Evolutionary conservation across 495 filamentous ascomycete species (phyloP).

Genomic region (Cercophora newfieldiana): DNA sequence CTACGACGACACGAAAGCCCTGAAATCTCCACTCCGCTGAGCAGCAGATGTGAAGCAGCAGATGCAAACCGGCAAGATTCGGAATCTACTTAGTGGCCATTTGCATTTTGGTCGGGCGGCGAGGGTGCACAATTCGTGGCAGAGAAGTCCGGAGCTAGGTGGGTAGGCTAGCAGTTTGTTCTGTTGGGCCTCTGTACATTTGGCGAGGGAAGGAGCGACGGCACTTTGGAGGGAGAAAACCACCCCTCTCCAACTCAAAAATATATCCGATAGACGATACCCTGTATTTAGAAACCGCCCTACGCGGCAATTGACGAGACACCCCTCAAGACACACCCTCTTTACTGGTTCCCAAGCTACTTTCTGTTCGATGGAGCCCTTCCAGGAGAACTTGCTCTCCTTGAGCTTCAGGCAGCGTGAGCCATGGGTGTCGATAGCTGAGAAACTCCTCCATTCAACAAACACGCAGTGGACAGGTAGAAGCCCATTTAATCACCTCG

Average conservation of each 20-base stretch:
- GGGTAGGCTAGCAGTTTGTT: background rate
- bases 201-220: constrained; percentile 13
- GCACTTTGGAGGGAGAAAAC: constrained; percentile 5
- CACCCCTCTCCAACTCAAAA: background rate
- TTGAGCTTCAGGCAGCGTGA: constrained; percentile 51
- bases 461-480: constrained; percentile 52
- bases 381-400: constrained; percentile 46
- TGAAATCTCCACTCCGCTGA: background rate
- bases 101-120: no score
- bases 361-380: constrained; percentile 8
- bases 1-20: no score
- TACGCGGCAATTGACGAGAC: background rate
- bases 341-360: no score
- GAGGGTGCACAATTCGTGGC: no score
- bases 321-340: background rate
- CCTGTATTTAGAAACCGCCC: constrained; percentile 11
- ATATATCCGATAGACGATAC: constrained; percentile 16
- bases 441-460: constrained; percentile 42
- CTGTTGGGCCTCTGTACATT: background rate
- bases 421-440: constrained; percentile 51
- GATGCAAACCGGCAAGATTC: no score
- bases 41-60: no score
- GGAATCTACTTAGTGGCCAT: no score
- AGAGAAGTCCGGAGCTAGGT: background rate
- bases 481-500: background rate